These are phyloP conservation scores for Micractinium sp. DNA, from an alignment of 139 green algal species.

Conservation along the genomic window DNA sequence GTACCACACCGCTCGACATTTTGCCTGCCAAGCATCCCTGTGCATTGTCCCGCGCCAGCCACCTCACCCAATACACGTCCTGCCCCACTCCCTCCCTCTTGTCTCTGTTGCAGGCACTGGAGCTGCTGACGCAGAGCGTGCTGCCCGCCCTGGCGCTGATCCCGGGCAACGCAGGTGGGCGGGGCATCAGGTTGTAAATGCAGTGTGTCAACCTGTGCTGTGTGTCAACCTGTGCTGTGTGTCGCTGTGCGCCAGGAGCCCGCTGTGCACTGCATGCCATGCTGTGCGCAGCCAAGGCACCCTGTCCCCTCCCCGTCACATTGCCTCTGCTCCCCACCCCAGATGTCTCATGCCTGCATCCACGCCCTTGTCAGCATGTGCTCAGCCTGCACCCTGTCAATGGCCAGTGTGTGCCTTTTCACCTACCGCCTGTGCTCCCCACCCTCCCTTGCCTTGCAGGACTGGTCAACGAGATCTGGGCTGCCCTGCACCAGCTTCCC, in stretches of 20 bases:
- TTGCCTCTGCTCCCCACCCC: neutral
- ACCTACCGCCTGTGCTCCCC: neutral
- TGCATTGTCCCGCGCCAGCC: no score
- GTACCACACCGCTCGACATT: no score
- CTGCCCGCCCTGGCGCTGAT: slow-evolving; percentile 72
- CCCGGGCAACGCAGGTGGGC: slow-evolving; percentile 36
- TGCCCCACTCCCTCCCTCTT: neutral
- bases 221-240: neutral
- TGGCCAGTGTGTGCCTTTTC: neutral
- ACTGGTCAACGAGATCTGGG: slow-evolving; percentile 74
- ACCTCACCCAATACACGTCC: neutral
- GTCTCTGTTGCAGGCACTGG: slow-evolving; percentile 36
- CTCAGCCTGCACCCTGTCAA: neutral
- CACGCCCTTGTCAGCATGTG: neutral
- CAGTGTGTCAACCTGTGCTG: no score
- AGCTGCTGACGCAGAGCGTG: slow-evolving; percentile 57
- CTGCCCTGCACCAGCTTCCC: slow-evolving; percentile 68
- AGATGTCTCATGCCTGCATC: neutral
- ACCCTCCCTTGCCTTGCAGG: slow-evolving; percentile 44
- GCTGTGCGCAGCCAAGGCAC: no score
- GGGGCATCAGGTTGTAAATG: neutral
- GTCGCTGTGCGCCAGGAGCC: neutral
- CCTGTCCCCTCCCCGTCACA: neutral
- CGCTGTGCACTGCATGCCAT: neutral
- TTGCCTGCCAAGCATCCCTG: no score